phyloP scores from a whole-genome alignment of 78 protist genomes.

The Dictyostelium brefeldianum region DNA sequence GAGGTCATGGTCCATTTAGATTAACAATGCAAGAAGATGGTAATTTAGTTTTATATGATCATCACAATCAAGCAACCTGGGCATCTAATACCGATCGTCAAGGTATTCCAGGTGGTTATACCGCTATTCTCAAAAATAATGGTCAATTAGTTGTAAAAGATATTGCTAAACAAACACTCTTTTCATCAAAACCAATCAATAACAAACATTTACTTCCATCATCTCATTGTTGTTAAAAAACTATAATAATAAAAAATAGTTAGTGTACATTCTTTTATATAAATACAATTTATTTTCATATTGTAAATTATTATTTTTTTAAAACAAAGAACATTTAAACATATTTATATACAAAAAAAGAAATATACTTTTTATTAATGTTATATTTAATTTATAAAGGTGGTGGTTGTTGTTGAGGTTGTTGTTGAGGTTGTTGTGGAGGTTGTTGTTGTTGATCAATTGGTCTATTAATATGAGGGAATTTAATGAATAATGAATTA shows the following conservation, averaged over 20 bases:
- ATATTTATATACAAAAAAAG: too few species aligned
- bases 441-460: not conserved
- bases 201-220: not conserved
- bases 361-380: not conserved
- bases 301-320: too few species aligned
- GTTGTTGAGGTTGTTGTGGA: not conserved
- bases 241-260: too few species aligned
- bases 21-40: constrained; percentile 17
- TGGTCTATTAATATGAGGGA: not conserved
- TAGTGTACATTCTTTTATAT: too few species aligned
- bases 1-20: constrained; percentile 46
- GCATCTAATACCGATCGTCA: not conserved
- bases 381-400: not conserved
- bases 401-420: not conserved
- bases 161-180: not conserved
- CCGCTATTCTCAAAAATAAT: not conserved
- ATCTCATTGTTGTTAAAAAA: too few species aligned
- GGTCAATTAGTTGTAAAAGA: not conserved
- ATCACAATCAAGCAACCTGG: not conserved
- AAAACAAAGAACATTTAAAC: too few species aligned
- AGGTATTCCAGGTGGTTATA: not conserved
- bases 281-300: too few species aligned
- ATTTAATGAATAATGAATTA: constrained; percentile 32
- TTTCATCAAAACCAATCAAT: not conserved
- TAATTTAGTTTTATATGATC: constrained; percentile 40